phyloP scores from a whole-genome alignment of 2,329 filamentous ascomycete species.

The Chaetomium globosum region DNA sequence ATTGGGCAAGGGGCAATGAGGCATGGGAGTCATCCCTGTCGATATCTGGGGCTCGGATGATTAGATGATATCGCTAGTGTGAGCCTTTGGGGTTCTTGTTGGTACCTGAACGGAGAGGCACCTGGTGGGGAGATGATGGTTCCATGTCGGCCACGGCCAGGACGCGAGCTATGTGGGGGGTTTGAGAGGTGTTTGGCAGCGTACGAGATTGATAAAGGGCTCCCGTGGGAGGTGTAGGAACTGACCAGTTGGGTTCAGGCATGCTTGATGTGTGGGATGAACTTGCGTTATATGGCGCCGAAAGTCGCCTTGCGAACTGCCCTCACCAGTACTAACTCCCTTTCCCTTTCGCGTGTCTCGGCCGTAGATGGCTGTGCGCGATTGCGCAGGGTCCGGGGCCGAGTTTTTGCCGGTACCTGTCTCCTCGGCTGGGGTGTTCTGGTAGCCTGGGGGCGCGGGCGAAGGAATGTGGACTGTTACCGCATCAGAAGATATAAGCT shows the following conservation, averaged over 20 bases:
- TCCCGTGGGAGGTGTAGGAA: neutral
- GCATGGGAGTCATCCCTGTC: neutral
- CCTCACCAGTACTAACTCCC: too few relatives aligned
- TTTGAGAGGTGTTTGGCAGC: neutral
- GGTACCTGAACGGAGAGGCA: neutral
- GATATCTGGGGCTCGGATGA: too few relatives aligned
- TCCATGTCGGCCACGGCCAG: neutral
- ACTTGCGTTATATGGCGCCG: neutral
- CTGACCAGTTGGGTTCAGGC: neutral
- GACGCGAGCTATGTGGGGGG: neutral
- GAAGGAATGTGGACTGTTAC: slow-evolving; percentile 37
- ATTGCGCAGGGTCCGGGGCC: neutral
- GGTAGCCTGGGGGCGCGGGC: neutral
- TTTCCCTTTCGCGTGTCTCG: neutral
- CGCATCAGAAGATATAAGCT: slow-evolving; percentile 42
- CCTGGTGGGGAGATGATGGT: neutral
- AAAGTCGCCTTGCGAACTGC: neutral
- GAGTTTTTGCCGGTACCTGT: neutral
- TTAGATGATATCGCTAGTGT: neutral
- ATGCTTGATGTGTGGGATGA: neutral
- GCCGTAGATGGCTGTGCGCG: neutral
- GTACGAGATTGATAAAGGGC: slow-evolving; percentile 2
- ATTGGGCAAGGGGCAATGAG: neutral
- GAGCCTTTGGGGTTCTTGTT: too few relatives aligned
- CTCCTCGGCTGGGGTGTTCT: neutral